Evolutionary conservation across 805 yeast species (phyloP).

Genomic region (Metschnikowia vanudenii): DNA sequence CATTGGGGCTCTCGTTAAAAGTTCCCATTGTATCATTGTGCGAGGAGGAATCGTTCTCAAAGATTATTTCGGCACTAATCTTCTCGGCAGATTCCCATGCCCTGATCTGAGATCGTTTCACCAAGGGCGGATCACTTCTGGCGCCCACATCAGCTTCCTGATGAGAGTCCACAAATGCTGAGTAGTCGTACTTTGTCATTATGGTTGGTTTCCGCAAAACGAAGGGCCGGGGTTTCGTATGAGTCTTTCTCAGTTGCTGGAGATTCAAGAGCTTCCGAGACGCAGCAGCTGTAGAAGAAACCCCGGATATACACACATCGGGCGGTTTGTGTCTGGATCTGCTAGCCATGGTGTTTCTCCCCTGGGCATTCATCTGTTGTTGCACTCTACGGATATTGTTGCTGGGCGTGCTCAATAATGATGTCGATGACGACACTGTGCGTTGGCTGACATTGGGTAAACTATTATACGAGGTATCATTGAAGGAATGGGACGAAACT

Average conservation of each 20-base stretch:
- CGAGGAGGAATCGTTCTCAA: conserved; percentile 21
- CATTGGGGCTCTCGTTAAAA: conserved; percentile 1
- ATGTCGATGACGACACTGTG: conserved; percentile 37
- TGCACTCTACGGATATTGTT: conserved; percentile 38
- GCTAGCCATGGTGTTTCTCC: conserved; percentile 6
- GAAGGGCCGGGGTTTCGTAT: conserved; percentile 20
- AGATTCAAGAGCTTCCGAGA: conserved; percentile 39
- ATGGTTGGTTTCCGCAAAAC: conserved; percentile 34
- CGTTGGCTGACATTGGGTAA: conserved; percentile 25
- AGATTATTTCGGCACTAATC: conserved; percentile 35
- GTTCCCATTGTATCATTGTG: neutral
- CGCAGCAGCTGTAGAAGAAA: conserved; percentile 20
- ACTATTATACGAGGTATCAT: conserved; percentile 13
- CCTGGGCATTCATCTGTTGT: conserved; percentile 21
- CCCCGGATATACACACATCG: conserved; percentile 7
- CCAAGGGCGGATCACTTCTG: conserved; percentile 27
- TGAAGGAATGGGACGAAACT: conserved; percentile 11
- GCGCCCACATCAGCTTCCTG: conserved; percentile 2
- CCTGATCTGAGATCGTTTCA: conserved; percentile 41
- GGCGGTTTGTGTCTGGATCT: conserved; percentile 8
- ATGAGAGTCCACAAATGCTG: conserved; percentile 26
- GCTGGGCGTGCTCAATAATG: conserved; percentile 43
- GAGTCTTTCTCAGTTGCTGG: conserved; percentile 36
- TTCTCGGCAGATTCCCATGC: conserved; percentile 48
- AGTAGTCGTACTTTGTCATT: conserved; percentile 36